phyloP scores from a whole-genome alignment of 2,329 filamentous ascomycete species.

The Colletotrichum sp. region DNA sequence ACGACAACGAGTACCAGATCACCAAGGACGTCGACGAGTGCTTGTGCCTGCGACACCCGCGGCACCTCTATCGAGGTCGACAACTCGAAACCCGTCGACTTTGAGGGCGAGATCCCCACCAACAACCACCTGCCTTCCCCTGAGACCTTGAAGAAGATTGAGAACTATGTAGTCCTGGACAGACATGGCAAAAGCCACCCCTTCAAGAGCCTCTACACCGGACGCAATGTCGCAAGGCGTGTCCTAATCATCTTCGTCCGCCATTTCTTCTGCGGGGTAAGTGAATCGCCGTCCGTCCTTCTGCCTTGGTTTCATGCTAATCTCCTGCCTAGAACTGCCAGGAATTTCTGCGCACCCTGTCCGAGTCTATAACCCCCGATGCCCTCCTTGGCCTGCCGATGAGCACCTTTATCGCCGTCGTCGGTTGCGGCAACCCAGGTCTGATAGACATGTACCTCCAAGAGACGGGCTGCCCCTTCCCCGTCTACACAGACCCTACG shows the following conservation, averaged over 20 bases:
- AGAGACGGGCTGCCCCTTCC: conserved; percentile 70
- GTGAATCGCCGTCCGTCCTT: conserved; percentile 33
- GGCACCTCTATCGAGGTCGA: conserved; percentile 37
- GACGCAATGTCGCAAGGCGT: conserved; percentile 56
- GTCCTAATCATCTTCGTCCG: conserved; percentile 77
- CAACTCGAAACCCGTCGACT: conserved; percentile 52
- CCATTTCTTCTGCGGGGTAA: conserved; percentile 82
- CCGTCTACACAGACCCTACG: conserved; percentile 79
- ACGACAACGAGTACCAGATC: conserved; percentile 1
- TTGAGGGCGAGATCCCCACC: conserved; percentile 60
- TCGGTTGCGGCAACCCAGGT: conserved; percentile 74
- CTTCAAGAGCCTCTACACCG: conserved; percentile 69
- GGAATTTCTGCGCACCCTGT: conserved; percentile 71
- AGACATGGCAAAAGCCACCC: conserved; percentile 61
- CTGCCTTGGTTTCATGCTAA: background rate
- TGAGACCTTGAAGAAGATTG: conserved; percentile 55
- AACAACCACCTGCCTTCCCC: conserved; percentile 59
- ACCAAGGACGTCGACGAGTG: conserved; percentile 5
- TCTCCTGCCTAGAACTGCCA: conserved; percentile 70
- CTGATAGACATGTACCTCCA: conserved; percentile 71
- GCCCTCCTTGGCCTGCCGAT: conserved; percentile 54
- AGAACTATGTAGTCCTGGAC: conserved; percentile 65
- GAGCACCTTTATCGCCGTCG: conserved; percentile 68
- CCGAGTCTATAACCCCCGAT: conserved; percentile 59
- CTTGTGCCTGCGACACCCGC: background rate